Base-by-base conservation (phyloP, 164 flowering plant genomes). In the Vitis cinerea region DNA sequence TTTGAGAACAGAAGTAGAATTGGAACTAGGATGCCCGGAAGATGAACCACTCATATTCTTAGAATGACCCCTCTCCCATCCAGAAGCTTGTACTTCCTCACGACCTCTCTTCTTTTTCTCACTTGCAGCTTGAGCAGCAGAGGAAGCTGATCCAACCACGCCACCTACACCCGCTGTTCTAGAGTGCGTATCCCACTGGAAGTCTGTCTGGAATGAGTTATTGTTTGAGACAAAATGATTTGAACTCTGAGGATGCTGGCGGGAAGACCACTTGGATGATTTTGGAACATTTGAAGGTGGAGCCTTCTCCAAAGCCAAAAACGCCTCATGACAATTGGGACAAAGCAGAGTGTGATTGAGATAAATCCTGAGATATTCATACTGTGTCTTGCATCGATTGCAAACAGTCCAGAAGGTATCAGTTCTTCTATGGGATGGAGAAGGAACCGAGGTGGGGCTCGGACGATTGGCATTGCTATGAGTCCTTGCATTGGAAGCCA, bases 321-420 rank as follows among this genome's bases (percentile, higher is more conserved):
- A 88, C 9, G 88, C 80, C 69, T 76, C 63, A 2, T 77, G 72
- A 71, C 93, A 88, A 64, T 79, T 81, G 14, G 89, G 88, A 72
- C 93, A 88, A 8, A 80, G 79, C 9, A 87, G 87, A 19, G 74
- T 81, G 61, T 76, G 78, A 71, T 87, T 88, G 10, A 85, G 80
- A 73, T 87, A 88, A 44, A 71, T 50, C 74, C 87, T 83, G 14
- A 85, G 76, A 61, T 83, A 88, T 63, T 88, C 90, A 72, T 81
- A 88, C 58, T 84, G 87, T 59, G 81, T 86, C 77, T 75, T 83
- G 74, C 93, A 88, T 13, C 70, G 50, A 52, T 69, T 74, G 69
- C 93, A 88, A 19, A 84, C 51, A 14, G 93, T 87, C 93, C 90
- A 88, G 68, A 87, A 88, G 12, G 90, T 84, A 56, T 74, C 70